Conservation (phyloP, 225 moss, liverwort and hornwort genomes). For the Marchantia paleacea region DNA sequence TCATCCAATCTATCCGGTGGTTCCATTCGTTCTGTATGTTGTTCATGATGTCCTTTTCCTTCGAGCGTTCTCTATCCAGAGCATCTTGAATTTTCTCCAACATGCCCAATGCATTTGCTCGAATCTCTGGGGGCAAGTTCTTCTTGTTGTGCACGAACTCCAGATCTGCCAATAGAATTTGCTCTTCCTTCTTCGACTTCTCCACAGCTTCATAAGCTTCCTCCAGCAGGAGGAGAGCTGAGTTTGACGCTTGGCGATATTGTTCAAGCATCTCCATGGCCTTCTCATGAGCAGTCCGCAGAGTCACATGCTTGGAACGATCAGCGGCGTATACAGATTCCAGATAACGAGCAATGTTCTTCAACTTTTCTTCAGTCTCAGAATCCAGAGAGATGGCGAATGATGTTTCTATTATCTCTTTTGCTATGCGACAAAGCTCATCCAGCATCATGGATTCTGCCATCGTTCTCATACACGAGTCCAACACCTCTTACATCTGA, state of each 20-base stretch:
- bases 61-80: conserved; percentile 5
- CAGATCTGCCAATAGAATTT: conserved; percentile 6
- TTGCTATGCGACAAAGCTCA: conserved; percentile 6
- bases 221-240: background rate
- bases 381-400: background rate
- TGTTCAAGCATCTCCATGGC: background rate
- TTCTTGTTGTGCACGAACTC: conserved; percentile 1
- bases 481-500: too few species aligned
- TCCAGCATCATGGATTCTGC: background rate
- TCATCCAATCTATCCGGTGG: background rate
- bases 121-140: conserved; percentile 6
- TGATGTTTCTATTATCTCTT: background rate
- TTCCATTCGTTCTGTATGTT: background rate
- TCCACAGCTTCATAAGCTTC: conserved; percentile 1
- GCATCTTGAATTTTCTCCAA: background rate
- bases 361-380: conserved; percentile 4
- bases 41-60: background rate
- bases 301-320: background rate
- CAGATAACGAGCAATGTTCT: conserved; percentile 14
- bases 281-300: conserved; percentile 13
- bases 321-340: conserved; percentile 10
- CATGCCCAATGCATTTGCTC: conserved; percentile 9
- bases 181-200: conserved; percentile 10
- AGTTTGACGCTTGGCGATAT: conserved; percentile 4
- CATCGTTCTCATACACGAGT: too few species aligned